Percentiles rank a stretch among this genome's conserved stretches.
Evolutionary conservation across 176 grass and related monocot genomes (phyloP).

Genomic region (Oryza glumipatula): DNA sequence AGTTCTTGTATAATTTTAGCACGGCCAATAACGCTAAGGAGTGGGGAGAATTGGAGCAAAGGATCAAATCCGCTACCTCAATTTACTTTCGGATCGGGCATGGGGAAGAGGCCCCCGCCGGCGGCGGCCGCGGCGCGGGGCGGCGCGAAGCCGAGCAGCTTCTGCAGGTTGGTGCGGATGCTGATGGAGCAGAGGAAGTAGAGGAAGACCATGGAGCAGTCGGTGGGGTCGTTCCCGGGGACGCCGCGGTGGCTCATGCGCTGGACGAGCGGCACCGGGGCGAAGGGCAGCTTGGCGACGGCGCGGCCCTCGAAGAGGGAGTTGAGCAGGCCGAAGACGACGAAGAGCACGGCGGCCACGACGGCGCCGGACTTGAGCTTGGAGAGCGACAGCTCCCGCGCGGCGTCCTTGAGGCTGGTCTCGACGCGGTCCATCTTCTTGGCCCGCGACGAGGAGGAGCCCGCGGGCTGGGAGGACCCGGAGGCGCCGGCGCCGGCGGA

Average conservation of each 20-base stretch:
- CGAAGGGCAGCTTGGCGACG: slow-evolving; percentile 87
- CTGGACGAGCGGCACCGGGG: slow-evolving; percentile 73
- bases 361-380: slow-evolving; percentile 99
- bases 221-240: slow-evolving; percentile 79
- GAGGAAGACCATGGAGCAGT: slow-evolving; percentile 99
- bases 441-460: slow-evolving; percentile 52
- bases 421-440: slow-evolving; percentile 99
- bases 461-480: slow-evolving; percentile 32
- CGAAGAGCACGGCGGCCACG: slow-evolving; percentile 84
- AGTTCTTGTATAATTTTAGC: not conserved
- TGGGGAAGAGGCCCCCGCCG: slow-evolving; percentile 73
- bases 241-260: slow-evolving; percentile 98
- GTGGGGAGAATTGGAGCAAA: not conserved
- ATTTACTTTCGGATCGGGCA: slow-evolving; percentile 90
- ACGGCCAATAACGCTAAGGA: not conserved
- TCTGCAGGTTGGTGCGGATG: slow-evolving; percentile 97
- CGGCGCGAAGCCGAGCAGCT: slow-evolving; percentile 85
- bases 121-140: slow-evolving; percentile 67
- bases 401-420: slow-evolving; percentile 89
- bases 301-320: slow-evolving; percentile 92
- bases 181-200: slow-evolving; percentile 99
- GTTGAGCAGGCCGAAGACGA: slow-evolving; percentile 95
- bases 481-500: not conserved
- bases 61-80: slow-evolving; percentile 52
- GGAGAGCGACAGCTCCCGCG: slow-evolving; percentile 87